Percentiles rank a stretch among this genome's conserved stretches.
Conservation (phyloP, 495 filamentous ascomycete species). For the Hyaloscypha finlandica region DNA sequence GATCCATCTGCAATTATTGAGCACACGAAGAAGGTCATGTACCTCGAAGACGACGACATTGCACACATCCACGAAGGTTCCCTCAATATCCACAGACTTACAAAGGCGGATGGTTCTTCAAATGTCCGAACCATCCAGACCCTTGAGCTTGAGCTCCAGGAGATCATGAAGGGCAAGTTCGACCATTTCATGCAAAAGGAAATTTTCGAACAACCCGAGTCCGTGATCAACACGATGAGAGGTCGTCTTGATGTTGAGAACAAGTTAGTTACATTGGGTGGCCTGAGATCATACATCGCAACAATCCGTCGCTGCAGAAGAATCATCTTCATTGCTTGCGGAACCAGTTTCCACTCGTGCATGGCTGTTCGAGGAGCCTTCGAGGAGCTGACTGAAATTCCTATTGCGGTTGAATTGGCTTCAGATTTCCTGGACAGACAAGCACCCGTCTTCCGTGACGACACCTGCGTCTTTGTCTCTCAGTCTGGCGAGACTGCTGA, state of each 20-base stretch:
- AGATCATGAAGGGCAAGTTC: constrained; percentile 99
- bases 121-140: constrained; percentile 98
- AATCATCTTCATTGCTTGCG: constrained; percentile 98
- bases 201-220: constrained; percentile 99
- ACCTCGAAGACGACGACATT: constrained; percentile 98
- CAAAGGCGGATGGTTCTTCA: constrained; percentile 93
- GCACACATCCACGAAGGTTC: constrained; percentile 98
- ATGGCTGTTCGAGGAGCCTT: constrained; percentile 98
- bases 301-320: constrained; percentile 95
- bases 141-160: constrained; percentile 95
- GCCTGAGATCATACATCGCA: constrained; percentile 90
- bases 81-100: constrained; percentile 96
- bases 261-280: constrained; percentile 93
- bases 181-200: constrained; percentile 99
- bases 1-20: constrained; percentile 98
- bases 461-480: constrained; percentile 98
- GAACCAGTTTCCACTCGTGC: constrained; percentile 97
- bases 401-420: constrained; percentile 93
- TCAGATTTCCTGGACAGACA: constrained; percentile 98
- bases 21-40: constrained; percentile 99
- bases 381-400: constrained; percentile 97
- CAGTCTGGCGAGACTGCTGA: constrained; percentile 99
- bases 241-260: constrained; percentile 91
- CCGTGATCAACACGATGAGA: constrained; percentile 99
- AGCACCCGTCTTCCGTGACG: constrained; percentile 98